These are phyloP conservation scores for Seiridium cupressi DNA, from an alignment of 2,329 filamentous ascomycete species.

Conservation along the genomic window DNA sequence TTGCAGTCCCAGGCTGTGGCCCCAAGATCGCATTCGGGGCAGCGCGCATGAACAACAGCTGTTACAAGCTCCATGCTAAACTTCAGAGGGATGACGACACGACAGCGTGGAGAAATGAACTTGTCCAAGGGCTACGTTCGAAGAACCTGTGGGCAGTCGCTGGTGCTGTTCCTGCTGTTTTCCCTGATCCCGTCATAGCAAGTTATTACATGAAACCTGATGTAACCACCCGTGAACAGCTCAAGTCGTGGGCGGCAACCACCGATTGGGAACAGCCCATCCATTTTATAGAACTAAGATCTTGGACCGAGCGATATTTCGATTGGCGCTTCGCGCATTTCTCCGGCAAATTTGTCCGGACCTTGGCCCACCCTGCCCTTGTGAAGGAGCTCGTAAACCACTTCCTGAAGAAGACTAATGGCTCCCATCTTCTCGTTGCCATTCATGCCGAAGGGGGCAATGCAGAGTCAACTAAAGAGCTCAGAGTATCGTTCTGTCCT, in stretches of 20 bases:
- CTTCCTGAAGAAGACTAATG: neutral
- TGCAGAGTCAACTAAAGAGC: neutral
- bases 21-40: constrained; percentile 13
- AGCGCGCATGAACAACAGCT: neutral
- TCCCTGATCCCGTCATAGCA: neutral
- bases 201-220: neutral
- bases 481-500: neutral
- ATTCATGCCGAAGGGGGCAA: neutral
- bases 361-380: neutral
- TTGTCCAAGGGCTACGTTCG: neutral
- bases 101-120: neutral
- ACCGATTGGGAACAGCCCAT: neutral
- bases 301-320: neutral
- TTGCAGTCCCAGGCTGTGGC: constrained; percentile 13
- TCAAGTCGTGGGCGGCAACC: neutral
- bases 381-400: neutral
- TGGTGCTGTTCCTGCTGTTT: neutral
- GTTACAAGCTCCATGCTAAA: neutral
- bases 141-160: neutral
- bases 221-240: neutral
- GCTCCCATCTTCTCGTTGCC: neutral
- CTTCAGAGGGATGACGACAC: neutral
- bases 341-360: neutral
- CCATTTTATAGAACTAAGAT: neutral
- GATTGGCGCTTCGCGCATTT: neutral